Evolutionary conservation across 108 stramenopile genomes (phyloP).

Genomic region (Ochromonas danica): DNA sequence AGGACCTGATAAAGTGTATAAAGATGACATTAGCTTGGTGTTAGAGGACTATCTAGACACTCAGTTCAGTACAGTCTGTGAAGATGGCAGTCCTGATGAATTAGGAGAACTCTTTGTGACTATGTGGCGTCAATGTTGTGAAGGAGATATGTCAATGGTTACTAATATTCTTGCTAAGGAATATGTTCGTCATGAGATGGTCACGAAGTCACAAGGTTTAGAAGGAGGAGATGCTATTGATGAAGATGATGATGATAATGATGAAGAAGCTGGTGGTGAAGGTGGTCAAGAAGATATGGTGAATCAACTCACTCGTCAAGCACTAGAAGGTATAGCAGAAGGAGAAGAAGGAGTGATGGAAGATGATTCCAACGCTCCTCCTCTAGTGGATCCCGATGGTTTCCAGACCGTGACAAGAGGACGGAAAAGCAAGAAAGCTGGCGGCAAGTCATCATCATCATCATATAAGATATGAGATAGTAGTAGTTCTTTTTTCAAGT

Average conservation of each 20-base stretch:
- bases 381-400: conserved; percentile 5
- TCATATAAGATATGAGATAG: too few relatives aligned
- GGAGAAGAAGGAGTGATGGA: not conserved
- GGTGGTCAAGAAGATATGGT: not conserved
- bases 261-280: conserved; percentile 2
- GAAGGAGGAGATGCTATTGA: not conserved
- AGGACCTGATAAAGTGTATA: conserved; percentile 5
- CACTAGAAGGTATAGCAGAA: too few relatives aligned
- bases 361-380: not conserved
- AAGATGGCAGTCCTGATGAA: conserved; percentile 33
- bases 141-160: not conserved
- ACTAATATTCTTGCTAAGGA: not conserved
- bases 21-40: not conserved
- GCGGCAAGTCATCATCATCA: too few relatives aligned
- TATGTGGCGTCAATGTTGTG: not conserved
- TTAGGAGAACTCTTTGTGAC: not conserved
- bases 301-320: not conserved
- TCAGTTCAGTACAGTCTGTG: conserved; percentile 12
- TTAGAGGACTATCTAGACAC: conserved; percentile 25
- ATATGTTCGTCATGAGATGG: not conserved
- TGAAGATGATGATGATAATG: not conserved
- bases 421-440: not conserved
- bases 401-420: conserved; percentile 3
- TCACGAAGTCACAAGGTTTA: not conserved
- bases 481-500: too few relatives aligned